phyloP scores from a whole-genome alignment of 345 rosid species.

The Hypericum androsaemum region DNA sequence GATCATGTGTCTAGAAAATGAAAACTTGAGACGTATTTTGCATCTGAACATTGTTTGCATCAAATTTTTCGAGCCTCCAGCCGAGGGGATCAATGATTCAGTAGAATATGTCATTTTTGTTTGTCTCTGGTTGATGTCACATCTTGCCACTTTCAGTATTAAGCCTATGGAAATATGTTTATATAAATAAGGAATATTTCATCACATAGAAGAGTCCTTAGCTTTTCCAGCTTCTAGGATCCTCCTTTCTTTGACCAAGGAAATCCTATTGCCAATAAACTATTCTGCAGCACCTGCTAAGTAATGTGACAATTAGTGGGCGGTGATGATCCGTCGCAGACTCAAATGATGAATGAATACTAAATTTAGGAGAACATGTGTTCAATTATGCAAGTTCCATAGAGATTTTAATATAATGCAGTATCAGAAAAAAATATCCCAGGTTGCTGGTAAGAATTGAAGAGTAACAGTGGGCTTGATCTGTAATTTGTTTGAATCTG shows the following conservation, averaged over 20 bases:
- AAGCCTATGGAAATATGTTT: too few relatives aligned
- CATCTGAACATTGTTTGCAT: too few relatives aligned
- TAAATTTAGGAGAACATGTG: conserved; percentile 10
- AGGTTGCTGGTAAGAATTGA: conserved; percentile 4
- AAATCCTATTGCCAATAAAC: neutral
- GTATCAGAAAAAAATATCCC: neutral
- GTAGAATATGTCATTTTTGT: too few relatives aligned
- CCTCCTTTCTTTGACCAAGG: conserved; percentile 4
- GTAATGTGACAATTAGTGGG: conserved; percentile 6
- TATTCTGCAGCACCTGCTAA: neutral
- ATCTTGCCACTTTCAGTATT: too few relatives aligned
- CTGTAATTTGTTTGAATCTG: conserved; percentile 8
- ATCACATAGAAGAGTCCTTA: too few relatives aligned
- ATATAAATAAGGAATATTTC: too few relatives aligned
- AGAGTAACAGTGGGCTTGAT: conserved; percentile 11
- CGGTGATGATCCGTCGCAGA: conserved; percentile 9
- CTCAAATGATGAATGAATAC: conserved; percentile 6
- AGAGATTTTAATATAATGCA: too few relatives aligned
- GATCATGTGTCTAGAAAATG: too few relatives aligned
- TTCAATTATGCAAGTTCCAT: neutral
- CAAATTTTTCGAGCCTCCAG: too few relatives aligned
- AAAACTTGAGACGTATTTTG: too few relatives aligned
- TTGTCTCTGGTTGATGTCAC: too few relatives aligned
- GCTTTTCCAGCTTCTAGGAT: neutral
- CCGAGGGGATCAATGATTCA: too few relatives aligned